Evolutionary conservation across 352 stramenopile species (phyloP).

Genomic region (Blastocystis sp.): DNA sequence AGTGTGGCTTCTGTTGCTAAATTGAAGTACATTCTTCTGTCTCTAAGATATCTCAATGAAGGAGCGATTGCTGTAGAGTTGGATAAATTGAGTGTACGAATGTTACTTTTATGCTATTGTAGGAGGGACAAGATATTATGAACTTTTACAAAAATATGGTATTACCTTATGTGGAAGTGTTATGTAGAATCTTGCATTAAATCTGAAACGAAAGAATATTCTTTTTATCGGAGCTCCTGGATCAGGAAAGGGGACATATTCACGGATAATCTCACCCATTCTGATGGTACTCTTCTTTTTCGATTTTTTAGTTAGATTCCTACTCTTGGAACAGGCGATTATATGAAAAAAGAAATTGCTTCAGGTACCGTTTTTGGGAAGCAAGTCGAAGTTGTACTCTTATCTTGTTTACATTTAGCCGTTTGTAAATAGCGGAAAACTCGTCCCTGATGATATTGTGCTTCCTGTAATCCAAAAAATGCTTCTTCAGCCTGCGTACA

Average conservation of each 20-base stretch:
- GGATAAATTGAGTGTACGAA: constrained; percentile 20
- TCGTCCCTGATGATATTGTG: constrained; percentile 59
- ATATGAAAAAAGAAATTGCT: constrained; percentile 57
- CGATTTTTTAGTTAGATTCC: background rate
- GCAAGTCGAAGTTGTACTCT: background rate
- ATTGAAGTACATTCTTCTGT: constrained; percentile 49
- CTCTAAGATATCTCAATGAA: constrained; percentile 8
- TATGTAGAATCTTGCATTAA: constrained; percentile 39
- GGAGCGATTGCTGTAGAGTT: background rate
- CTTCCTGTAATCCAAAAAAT: constrained; percentile 1
- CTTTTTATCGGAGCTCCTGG: constrained; percentile 53
- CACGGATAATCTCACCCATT: constrained; percentile 41
- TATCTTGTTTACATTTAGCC: constrained; percentile 5
- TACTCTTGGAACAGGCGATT: constrained; percentile 54
- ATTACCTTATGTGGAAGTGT: background rate
- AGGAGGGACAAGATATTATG: constrained; percentile 38
- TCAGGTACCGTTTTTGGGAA: constrained; percentile 9
- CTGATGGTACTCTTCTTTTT: background rate
- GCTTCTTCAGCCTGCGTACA: constrained; percentile 22
- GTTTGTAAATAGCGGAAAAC: background rate
- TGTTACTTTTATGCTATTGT: background rate
- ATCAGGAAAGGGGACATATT: constrained; percentile 58
- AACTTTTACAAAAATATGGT: constrained; percentile 47
- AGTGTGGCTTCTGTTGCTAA: constrained; percentile 26
- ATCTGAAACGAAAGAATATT: constrained; percentile 56